phyloP scores from a whole-genome alignment of 306 rosid species.

The Hippophae tibetana region DNA sequence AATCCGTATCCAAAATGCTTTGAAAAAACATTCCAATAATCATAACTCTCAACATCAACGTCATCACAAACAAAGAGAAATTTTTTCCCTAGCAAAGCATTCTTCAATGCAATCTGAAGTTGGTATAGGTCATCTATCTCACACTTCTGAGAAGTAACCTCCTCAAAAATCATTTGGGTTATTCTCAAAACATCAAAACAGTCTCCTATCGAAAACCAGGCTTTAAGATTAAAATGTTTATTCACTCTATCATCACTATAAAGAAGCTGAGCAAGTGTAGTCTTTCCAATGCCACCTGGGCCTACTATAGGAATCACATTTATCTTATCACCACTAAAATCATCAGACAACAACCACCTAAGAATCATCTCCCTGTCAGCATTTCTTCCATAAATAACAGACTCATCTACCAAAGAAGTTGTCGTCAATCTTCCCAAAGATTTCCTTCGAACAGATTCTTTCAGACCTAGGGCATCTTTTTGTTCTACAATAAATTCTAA shows the following conservation, averaged over 20 bases:
- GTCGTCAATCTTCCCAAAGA: not conserved
- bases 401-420: not conserved
- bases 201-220: conserved; percentile 7
- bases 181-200: not conserved
- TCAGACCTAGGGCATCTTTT: not conserved
- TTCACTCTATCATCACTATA: conserved; percentile 1
- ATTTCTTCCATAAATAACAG: conserved; percentile 3
- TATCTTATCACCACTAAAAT: not conserved
- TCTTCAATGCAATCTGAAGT: not conserved
- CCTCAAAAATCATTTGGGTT: not conserved
- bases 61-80: conserved; percentile 4
- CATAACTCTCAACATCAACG: not conserved
- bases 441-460: not conserved
- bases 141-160: not conserved
- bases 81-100: not conserved
- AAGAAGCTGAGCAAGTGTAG: conserved; percentile 5
- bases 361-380: not conserved
- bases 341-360: not conserved
- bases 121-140: not conserved
- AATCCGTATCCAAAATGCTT: not conserved
- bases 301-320: not conserved
- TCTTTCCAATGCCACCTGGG: conserved; percentile 10
- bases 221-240: not conserved
- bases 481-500: not conserved
- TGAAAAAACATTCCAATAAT: not conserved